Evolutionary conservation across 2,329 filamentous ascomycete genomes (phyloP).

Genomic region (Bipolaris zeicola): DNA sequence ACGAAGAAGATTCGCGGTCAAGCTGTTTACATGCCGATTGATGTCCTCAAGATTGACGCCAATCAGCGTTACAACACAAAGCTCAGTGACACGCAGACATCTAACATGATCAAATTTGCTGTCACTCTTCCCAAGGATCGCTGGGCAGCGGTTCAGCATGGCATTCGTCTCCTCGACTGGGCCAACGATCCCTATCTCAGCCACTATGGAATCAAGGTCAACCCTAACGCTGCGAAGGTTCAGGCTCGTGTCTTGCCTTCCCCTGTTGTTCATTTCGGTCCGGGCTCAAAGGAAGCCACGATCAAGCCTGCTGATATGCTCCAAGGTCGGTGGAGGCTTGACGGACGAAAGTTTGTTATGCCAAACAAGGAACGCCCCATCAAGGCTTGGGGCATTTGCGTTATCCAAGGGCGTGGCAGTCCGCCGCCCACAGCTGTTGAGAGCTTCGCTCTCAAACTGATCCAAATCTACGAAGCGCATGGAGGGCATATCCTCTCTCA

Average conservation of each 20-base stretch:
- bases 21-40: slow-evolving; percentile 60
- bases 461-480: slow-evolving; percentile 64
- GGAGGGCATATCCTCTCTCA: slow-evolving; percentile 60
- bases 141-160: slow-evolving; percentile 69
- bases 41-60: slow-evolving; percentile 58
- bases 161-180: slow-evolving; percentile 72
- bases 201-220: slow-evolving; percentile 76
- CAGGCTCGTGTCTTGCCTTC: slow-evolving; percentile 73
- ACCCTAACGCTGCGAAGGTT: slow-evolving; percentile 63
- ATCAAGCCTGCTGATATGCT: slow-evolving; percentile 52
- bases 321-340: slow-evolving; percentile 83
- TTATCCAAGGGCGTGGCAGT: slow-evolving; percentile 61
- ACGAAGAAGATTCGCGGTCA: slow-evolving; percentile 55
- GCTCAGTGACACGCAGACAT: slow-evolving; percentile 68
- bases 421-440: slow-evolving; percentile 53
- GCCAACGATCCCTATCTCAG: slow-evolving; percentile 69
- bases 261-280: slow-evolving; percentile 72
- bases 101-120: slow-evolving; percentile 90
- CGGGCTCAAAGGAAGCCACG: slow-evolving; percentile 29
- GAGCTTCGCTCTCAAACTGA: slow-evolving; percentile 65
- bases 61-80: slow-evolving; percentile 66
- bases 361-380: slow-evolving; percentile 66
- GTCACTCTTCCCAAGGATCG: slow-evolving; percentile 76
- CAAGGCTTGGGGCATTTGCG: slow-evolving; percentile 75
- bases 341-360: slow-evolving; percentile 72